These are phyloP conservation scores for Leccinum subrobustum DNA, from an alignment of 1,284 basidiomycete species.

Conservation along the genomic window DNA sequence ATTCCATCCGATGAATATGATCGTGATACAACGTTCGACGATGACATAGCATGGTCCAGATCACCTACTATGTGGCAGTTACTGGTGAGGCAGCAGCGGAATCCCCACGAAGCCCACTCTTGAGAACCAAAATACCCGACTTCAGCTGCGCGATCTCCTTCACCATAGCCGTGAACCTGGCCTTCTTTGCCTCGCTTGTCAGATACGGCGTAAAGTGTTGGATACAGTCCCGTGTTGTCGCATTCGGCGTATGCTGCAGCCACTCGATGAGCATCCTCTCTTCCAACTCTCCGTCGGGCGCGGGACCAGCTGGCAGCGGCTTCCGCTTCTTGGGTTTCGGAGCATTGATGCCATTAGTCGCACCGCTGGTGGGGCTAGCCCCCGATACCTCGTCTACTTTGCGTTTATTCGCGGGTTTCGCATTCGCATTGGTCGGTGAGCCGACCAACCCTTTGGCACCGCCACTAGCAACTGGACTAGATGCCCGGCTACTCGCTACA, in stretches of 20 bases:
- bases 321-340: constrained; percentile 71
- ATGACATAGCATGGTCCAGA: constrained; percentile 15
- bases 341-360: constrained; percentile 32
- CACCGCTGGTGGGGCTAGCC: constrained; percentile 30
- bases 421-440: constrained; percentile 26
- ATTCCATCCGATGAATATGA: constrained; percentile 20
- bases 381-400: constrained; percentile 57
- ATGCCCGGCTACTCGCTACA: constrained; percentile 42
- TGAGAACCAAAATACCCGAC: constrained; percentile 60
- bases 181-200: constrained; percentile 65
- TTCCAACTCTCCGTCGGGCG: constrained; percentile 56
- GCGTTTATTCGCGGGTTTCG: constrained; percentile 52
- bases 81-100: constrained; percentile 27
- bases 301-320: constrained; percentile 38
- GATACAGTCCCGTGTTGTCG: constrained; percentile 74
- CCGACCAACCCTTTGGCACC: constrained; percentile 30
- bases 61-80: constrained; percentile 28
- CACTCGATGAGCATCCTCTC: constrained; percentile 68
- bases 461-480: constrained; percentile 39
- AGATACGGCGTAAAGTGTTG: constrained; percentile 74
- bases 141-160: constrained; percentile 73
- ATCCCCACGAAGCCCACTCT: constrained; percentile 40
- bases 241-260: constrained; percentile 60
- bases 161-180: constrained; percentile 69
- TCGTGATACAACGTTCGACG: constrained; percentile 20